Evolutionary conservation across 148 eudicot species (phyloP).

Genomic region (Fagopyrum tataricum): DNA sequence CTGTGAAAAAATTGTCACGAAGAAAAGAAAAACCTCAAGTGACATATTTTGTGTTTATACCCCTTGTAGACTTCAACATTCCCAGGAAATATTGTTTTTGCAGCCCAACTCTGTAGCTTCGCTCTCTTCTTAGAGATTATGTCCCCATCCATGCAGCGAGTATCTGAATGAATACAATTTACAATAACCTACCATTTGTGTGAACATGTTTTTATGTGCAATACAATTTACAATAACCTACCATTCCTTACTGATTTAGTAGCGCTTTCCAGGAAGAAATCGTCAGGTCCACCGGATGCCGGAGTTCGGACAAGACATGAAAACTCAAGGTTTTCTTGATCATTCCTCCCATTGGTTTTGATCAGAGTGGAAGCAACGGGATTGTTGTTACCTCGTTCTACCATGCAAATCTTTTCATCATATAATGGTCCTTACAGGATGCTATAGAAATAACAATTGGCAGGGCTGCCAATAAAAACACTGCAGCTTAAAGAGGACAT

Average conservation of each 20-base stretch:
- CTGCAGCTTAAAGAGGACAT: not conserved
- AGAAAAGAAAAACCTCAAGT: not conserved
- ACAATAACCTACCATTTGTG: not conserved
- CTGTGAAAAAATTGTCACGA: not conserved
- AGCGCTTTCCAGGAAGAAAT: slow-evolving; percentile 27
- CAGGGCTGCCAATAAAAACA: not conserved
- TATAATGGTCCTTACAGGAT: not conserved
- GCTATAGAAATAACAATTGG: not conserved
- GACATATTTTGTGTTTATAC: slow-evolving; percentile 20
- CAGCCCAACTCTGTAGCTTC: slow-evolving; percentile 43
- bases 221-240: slow-evolving; percentile 14
- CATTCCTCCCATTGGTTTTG: slow-evolving; percentile 12
- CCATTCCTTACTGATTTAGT: slow-evolving; percentile 36
- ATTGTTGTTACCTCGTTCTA: not conserved
- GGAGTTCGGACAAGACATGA: slow-evolving; percentile 24
- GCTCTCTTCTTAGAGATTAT: slow-evolving; percentile 54
- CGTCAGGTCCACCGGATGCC: slow-evolving; percentile 19
- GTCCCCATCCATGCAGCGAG: slow-evolving; percentile 36
- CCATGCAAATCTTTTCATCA: not conserved
- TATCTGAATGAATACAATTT: slow-evolving; percentile 26
- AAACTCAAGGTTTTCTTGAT: slow-evolving; percentile 16
- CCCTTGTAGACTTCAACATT: slow-evolving; percentile 36
- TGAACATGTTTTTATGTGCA: not conserved
- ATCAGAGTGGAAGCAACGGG: not conserved
- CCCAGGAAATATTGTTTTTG: slow-evolving; percentile 36